Evolutionary conservation across 495 filamentous ascomycete species (phyloP).

Genomic region (Eremomyces bilateralis): DNA sequence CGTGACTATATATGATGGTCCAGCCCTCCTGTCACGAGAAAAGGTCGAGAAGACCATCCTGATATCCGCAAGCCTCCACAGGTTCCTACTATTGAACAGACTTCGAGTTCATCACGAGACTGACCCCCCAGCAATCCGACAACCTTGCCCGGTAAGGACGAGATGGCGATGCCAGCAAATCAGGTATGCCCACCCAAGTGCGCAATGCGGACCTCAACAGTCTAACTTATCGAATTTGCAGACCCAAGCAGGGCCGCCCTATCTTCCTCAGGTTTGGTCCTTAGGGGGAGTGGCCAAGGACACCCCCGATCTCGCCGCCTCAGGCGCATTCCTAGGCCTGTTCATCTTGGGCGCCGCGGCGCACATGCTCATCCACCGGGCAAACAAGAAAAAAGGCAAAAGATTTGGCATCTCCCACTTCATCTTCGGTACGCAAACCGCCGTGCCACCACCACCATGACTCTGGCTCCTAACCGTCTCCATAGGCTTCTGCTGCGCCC

Average conservation of each 20-base stretch:
- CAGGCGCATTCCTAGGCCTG: conserved; percentile 16
- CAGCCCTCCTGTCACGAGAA: too few species aligned
- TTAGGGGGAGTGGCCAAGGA: conserved; percentile 14
- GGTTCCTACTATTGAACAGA: too few species aligned
- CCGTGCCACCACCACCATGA: neutral
- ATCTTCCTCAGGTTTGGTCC: conserved; percentile 13
- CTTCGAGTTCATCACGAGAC: too few species aligned
- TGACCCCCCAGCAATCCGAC: too few species aligned
- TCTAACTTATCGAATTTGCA: too few species aligned
- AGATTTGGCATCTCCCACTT: conserved; percentile 30
- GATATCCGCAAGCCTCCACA: too few species aligned
- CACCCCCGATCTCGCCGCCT: conserved; percentile 16
- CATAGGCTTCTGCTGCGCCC: conserved; percentile 44
- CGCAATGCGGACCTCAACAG: too few species aligned
- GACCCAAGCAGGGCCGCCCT: conserved; percentile 15
- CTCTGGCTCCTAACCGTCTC: neutral
- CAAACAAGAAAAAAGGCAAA: conserved; percentile 10
- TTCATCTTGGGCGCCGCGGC: conserved; percentile 13
- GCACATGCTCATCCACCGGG: conserved; percentile 13
- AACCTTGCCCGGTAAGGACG: too few species aligned
- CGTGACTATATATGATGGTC: too few species aligned
- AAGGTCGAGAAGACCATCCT: too few species aligned
- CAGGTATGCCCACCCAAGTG: too few species aligned
- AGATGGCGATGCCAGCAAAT: too few species aligned
- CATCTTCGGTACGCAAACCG: conserved; percentile 30